A percentile compares a stretch with the other conserved stretches of the same genome.
Conservation (phyloP, 352 stramenopile species). For the Pythium folliculosum region DNA sequence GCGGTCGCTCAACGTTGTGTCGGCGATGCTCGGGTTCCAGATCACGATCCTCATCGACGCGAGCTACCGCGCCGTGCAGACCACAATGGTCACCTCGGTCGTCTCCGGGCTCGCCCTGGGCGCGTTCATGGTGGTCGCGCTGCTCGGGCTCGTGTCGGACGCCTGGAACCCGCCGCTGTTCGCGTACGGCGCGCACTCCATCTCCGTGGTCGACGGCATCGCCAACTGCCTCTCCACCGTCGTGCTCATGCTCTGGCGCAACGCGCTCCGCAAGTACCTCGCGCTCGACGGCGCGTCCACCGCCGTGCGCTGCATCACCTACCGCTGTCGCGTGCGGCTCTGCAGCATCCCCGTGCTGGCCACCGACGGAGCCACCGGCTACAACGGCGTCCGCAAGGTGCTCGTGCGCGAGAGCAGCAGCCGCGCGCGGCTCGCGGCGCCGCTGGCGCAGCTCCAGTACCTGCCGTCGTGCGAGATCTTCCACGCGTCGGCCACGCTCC, state of each 20-base stretch:
- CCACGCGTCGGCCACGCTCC: not conserved
- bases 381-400: not conserved
- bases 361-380: not conserved
- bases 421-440: not conserved
- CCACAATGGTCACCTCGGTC: not conserved
- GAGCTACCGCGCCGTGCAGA: conserved; percentile 18
- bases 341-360: not conserved
- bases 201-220: conserved; percentile 20
- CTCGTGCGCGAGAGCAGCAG: conserved; percentile 7
- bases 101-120: conserved; percentile 11
- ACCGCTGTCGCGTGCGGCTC: conserved; percentile 28
- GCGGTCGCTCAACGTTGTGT: conserved; percentile 6
- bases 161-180: conserved; percentile 1
- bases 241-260: conserved; percentile 21
- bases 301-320: conserved; percentile 30
- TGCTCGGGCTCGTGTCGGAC: conserved; percentile 23
- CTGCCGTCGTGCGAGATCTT: not conserved
- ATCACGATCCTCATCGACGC: conserved; percentile 32
- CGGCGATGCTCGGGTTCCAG: conserved; percentile 18
- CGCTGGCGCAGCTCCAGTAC: conserved; percentile 6
- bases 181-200: not conserved
- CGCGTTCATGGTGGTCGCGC: conserved; percentile 14
- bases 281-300: conserved; percentile 1
- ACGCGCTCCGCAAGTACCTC: conserved; percentile 13
- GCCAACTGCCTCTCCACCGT: conserved; percentile 21